Conservation (phyloP, 2,329 filamentous ascomycete genomes). For the Arthrobotrys conoides region DNA sequence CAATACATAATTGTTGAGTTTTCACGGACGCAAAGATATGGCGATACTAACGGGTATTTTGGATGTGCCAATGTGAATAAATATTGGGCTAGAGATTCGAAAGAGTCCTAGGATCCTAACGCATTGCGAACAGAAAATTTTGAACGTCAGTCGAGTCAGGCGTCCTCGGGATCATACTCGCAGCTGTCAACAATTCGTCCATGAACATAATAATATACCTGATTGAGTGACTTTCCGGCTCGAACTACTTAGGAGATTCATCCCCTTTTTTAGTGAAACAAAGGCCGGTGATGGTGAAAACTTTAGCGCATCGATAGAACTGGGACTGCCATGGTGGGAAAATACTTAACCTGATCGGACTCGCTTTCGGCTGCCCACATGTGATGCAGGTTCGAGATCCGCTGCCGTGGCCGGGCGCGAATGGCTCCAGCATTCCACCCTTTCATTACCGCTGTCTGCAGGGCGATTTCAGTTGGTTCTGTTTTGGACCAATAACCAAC, state of each 20-base stretch:
- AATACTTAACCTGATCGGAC: neutral
- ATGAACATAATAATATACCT: neutral
- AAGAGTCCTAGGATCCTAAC: too few relatives aligned
- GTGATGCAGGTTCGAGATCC: conserved; percentile 14
- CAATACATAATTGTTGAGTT: too few relatives aligned
- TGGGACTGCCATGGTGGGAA: neutral
- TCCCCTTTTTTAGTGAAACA: conserved; percentile 3
- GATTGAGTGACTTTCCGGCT: neutral
- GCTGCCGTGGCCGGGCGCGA: conserved; percentile 18
- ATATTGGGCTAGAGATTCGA: too few relatives aligned
- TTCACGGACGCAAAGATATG: too few relatives aligned
- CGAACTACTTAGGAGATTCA: neutral
- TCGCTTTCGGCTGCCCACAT: conserved; percentile 8
- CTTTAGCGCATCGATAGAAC: neutral
- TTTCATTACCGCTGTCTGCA: conserved; percentile 33
- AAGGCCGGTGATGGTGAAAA: neutral
- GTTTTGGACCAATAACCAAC: neutral
- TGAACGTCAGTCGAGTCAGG: too few relatives aligned
- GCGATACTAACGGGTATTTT: too few relatives aligned
- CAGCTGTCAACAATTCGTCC: conserved; percentile 4
- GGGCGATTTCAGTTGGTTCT: conserved; percentile 3
- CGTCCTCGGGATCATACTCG: too few relatives aligned
- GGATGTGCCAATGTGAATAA: too few relatives aligned
- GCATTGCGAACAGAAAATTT: too few relatives aligned
- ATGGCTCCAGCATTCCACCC: conserved; percentile 17